These are phyloP conservation scores for Posidonia australis DNA, from an alignment of 106 monocot genomes.

Conservation along the genomic window DNA sequence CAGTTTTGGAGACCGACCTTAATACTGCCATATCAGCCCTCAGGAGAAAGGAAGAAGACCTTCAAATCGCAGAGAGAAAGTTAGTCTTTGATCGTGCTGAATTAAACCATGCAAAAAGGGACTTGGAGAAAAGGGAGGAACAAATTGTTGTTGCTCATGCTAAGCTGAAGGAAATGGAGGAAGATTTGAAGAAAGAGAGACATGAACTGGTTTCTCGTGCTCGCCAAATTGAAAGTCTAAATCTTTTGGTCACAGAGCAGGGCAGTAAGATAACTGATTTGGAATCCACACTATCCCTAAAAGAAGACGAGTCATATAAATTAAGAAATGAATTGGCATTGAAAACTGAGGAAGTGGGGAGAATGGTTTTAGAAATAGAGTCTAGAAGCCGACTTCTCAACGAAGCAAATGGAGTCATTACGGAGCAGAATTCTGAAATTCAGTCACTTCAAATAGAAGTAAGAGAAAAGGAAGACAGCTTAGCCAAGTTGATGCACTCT, in stretches of 20 bases:
- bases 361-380: slow-evolving; percentile 23
- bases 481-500: slow-evolving; percentile 19
- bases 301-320: slow-evolving; percentile 26
- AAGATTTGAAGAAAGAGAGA: slow-evolving; percentile 25
- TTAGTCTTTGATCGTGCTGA: slow-evolving; percentile 26
- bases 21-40: slow-evolving; percentile 34
- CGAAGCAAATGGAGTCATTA: slow-evolving; percentile 25
- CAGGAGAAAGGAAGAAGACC: slow-evolving; percentile 43
- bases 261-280: slow-evolving; percentile 18
- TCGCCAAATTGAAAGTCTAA: slow-evolving; percentile 29
- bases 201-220: slow-evolving; percentile 26
- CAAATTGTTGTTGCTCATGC: slow-evolving; percentile 26
- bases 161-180: slow-evolving; percentile 39
- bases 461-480: slow-evolving; percentile 25
- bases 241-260: slow-evolving; percentile 31
- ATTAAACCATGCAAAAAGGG: slow-evolving; percentile 22
- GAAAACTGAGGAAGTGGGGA: slow-evolving; percentile 26
- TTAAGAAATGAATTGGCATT: slow-evolving; percentile 24
- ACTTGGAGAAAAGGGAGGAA: slow-evolving; percentile 31
- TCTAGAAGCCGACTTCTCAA: slow-evolving; percentile 25
- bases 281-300: slow-evolving; percentile 26
- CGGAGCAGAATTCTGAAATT: slow-evolving; percentile 32
- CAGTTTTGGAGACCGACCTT: slow-evolving; percentile 38
- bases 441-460: slow-evolving; percentile 21
- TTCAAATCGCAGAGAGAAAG: slow-evolving; percentile 36